Base-by-base conservation (phyloP, 768 basidiomycete genomes). In the Suillus bovinus region DNA sequence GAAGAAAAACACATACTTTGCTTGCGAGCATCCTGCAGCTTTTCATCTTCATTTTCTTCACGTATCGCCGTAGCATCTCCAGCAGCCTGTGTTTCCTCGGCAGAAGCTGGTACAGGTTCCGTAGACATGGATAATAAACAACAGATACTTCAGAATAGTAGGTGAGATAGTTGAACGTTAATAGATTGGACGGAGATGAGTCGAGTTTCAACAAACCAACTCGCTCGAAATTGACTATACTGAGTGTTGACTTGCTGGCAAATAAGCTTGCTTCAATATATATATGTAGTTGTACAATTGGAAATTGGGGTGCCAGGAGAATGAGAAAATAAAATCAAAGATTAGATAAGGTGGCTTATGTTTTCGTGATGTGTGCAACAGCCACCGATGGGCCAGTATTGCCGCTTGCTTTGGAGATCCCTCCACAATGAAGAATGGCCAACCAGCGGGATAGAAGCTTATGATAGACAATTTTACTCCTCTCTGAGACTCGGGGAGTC, bases 21-120 rank as follows among this genome's bases (percentile, higher is more conserved):
- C 66, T 80, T 80, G 60, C 79, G 79, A 1, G 84, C 86, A 59
- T 79, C 83, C 54, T 76, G 64, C 68, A 81, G 77, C 61, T 81
- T 75, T 27, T 78, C 80, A 27, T 78, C 74, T 31, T 80, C 79
- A 33, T 75, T 74, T 42, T 68, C 78, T 44, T 72, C 72, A 16
- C 52, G 59, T 69, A 73, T 66, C 27, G 60, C 64, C 11, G 68
- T 60, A 29, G 69, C 69, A 36, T 63, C 65, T 53, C 64, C 44
- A 6, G 65, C 63, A 39, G 66, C 59, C 41, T 64, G 16, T 4
- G 56, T 44, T 38, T 47, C 57, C 24, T 68, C 60, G 50, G 55
- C 58, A 20, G 59, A 47, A 34, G 53, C 34, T 20, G 46, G 46
- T 58, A 62, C 62, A 27, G 66, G 61, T 58, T 46, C 61, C 9